A percentile compares a stretch with the other conserved stretches of the same genome.
These are phyloP conservation scores for Barnettozyma vustinii DNA, from an alignment of 805 yeast genomes.

Conservation along the genomic window DNA sequence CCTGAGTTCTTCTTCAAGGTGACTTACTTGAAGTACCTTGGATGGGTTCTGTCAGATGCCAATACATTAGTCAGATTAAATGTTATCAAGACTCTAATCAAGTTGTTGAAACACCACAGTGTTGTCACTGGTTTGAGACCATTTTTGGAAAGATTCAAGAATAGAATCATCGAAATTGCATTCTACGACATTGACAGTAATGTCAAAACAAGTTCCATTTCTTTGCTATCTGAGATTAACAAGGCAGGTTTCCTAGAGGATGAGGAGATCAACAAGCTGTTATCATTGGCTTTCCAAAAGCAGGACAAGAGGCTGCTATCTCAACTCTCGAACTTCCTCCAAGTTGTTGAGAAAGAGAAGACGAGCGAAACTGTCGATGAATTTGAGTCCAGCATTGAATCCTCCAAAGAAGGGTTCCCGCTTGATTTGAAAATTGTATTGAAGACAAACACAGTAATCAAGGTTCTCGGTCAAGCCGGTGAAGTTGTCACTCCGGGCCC, in stretches of 20 bases:
- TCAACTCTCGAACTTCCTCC: conserved; percentile 53
- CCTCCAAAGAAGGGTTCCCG: conserved; percentile 15
- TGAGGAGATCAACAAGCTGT: conserved; percentile 41
- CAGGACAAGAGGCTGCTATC: conserved; percentile 28
- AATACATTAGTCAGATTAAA: conserved; percentile 56
- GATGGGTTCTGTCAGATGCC: conserved; percentile 80
- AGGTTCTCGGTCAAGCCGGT: conserved; percentile 28
- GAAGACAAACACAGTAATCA: conserved; percentile 25
- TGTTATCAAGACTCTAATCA: conserved; percentile 50
- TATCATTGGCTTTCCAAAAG: conserved; percentile 36
- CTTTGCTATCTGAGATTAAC: conserved; percentile 49
- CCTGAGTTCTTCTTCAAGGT: conserved; percentile 72
- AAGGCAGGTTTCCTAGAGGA: conserved; percentile 61
- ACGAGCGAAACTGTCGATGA: conserved; percentile 33
- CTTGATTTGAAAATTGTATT: conserved; percentile 27
- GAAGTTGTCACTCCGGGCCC: conserved; percentile 3
- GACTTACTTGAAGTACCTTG: conserved; percentile 67
- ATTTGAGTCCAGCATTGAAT: conserved; percentile 28
- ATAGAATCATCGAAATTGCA: conserved; percentile 60
- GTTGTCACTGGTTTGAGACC: conserved; percentile 67
- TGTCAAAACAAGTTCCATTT: conserved; percentile 47
- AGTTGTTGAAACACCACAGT: conserved; percentile 38
- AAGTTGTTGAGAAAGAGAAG: conserved; percentile 37
- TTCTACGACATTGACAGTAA: conserved; percentile 47
- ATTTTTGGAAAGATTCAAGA: conserved; percentile 70